Conservation (phyloP, 2,329 filamentous ascomycete genomes). For the Oidium heveae region DNA sequence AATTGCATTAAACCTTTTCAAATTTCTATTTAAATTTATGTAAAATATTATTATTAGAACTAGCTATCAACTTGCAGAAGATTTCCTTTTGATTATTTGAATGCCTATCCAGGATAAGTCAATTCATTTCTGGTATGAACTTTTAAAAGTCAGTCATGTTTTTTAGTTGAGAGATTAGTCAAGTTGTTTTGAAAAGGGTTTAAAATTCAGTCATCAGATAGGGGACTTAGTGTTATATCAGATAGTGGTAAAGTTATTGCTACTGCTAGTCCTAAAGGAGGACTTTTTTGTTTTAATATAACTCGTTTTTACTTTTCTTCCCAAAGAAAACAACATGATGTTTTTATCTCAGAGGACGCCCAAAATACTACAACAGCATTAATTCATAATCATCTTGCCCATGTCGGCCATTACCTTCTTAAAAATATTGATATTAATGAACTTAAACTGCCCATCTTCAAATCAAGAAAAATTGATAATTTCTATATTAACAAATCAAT, state of each 20-base stretch:
- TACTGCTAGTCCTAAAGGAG: background rate
- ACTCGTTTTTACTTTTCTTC: too few species aligned
- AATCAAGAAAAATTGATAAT: background rate
- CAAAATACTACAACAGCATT: background rate
- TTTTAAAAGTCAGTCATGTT: too few species aligned
- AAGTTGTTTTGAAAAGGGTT: background rate
- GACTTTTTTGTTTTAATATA: background rate
- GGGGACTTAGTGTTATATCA: background rate
- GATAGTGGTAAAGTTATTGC: background rate
- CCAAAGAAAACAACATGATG: too few species aligned
- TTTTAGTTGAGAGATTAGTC: too few species aligned
- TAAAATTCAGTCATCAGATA: background rate
- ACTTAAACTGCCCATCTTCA: background rate
- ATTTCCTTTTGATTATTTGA: too few species aligned
- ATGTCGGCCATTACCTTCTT: background rate
- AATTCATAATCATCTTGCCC: background rate
- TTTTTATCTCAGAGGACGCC: background rate
- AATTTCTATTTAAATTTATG: too few species aligned
- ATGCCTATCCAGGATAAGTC: too few species aligned
- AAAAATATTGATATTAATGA: background rate
- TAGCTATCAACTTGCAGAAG: too few species aligned
- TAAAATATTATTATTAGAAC: too few species aligned
- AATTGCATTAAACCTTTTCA: too few species aligned
- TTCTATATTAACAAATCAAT: background rate
- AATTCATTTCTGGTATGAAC: too few species aligned